Evolutionary conservation across 805 yeast species (phyloP), one percentile per base, ranked within the genome.

Genomic region (Schizosaccharomyces osmophilus): DNA sequence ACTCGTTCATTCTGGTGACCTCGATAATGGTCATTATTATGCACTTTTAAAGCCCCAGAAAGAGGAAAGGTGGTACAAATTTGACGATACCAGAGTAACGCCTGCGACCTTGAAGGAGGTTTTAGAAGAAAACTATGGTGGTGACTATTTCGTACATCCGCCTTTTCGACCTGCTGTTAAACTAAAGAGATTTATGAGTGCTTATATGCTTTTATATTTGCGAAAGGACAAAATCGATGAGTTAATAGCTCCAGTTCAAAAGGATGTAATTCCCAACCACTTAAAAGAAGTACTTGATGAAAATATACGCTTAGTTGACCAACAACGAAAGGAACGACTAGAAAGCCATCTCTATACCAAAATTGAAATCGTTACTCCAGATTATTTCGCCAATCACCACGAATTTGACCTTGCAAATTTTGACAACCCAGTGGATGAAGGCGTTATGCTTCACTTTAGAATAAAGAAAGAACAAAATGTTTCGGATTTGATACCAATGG

Each of bases 71-170:
- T 93, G 98, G 98, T 83, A 79, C 70, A 78, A 90, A 68, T 93
- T 93, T 74, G 99, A 93, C 70, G 99, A 93, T 71, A 98, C 93
- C 68, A 80, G 83, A 63, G 99, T 93, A 39, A 85, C 95, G 78
- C 80, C 81, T 66, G 97, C 85, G 0, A 85, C 95, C 0, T 77
- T 80, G 43, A 78, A 77, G 62, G 95, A 90, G 67, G 98, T 88
- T 0, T 84, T 89, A 68, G 89, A 88, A 48, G 95, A 87, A 62
- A 93, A 90, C 69, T 93, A 82, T 73, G 99, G 99, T 5, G 86
- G 87, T 22, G 82, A 82, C 62, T 78, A 78, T 62, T 85, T 86
- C 24, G 82, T 82, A 62, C 79, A 78, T 63, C 48, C 61, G 4
- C 66, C 66, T 13, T 19, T 61, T 31, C 42, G 73, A 13, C 31